These are phyloP conservation scores for Suhomyces bolitotheri DNA, from an alignment of 1,139 yeast genomes.

Conservation along the genomic window DNA sequence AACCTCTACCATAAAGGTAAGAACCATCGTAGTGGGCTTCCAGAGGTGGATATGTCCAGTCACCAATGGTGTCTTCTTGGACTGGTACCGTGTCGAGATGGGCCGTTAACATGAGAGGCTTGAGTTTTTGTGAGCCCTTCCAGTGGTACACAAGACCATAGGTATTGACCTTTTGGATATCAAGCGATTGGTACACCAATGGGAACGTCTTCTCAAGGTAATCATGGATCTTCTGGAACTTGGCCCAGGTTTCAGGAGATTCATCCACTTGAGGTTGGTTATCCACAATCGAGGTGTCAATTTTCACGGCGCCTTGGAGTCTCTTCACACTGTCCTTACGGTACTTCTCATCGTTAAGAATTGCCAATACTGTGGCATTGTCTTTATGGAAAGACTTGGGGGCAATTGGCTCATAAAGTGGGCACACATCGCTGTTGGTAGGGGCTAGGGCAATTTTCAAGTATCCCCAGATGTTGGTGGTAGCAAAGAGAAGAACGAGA, in stretches of 20 bases:
- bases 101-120: constrained; percentile 70
- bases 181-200: constrained; percentile 46
- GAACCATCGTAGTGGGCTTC: constrained; percentile 56
- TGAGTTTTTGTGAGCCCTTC: constrained; percentile 58
- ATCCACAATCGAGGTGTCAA: constrained; percentile 48
- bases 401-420: constrained; percentile 29
- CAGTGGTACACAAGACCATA: constrained; percentile 68
- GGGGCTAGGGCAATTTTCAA: constrained; percentile 25
- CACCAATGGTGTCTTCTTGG: constrained; percentile 52
- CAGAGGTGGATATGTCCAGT: constrained; percentile 74
- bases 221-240: constrained; percentile 46
- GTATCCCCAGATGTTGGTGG: constrained; percentile 26
- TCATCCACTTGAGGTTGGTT: constrained; percentile 42
- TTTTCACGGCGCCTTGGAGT: constrained; percentile 44
- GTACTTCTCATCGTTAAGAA: constrained; percentile 35
- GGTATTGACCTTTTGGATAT: constrained; percentile 59
- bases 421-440: constrained; percentile 28
- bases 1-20: constrained; percentile 63
- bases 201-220: constrained; percentile 64
- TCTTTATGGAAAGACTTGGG: constrained; percentile 34
- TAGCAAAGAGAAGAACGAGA: constrained; percentile 19
- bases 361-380: constrained; percentile 36
- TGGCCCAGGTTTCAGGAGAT: constrained; percentile 39
- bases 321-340: constrained; percentile 36
- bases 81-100: constrained; percentile 88